Percentiles rank a stretch among this genome's conserved stretches.
phyloP scores from a whole-genome alignment of 345 rosid genomes.

The Populus pruinosa region DNA sequence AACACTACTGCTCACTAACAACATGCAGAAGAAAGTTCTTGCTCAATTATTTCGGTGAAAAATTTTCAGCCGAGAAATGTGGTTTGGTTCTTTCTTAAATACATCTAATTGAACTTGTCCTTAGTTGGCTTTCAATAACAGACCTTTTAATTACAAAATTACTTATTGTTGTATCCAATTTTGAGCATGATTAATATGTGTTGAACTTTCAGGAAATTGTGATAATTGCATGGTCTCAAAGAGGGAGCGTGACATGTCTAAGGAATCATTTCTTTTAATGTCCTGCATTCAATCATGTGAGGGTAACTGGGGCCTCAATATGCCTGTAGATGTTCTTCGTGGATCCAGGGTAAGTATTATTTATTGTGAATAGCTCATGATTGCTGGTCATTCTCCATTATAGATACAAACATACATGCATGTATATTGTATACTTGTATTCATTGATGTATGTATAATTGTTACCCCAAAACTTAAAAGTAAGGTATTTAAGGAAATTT shows the following conservation, averaged over 20 bases:
- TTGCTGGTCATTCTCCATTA: background rate
- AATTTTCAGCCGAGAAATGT: constrained; percentile 33
- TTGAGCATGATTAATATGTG: constrained; percentile 1
- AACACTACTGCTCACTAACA: constrained; percentile 32
- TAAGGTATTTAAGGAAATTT: too few relatives aligned
- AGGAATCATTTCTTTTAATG: constrained; percentile 43
- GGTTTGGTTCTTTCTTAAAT: constrained; percentile 24
- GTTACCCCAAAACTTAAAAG: too few relatives aligned
- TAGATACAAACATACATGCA: too few relatives aligned
- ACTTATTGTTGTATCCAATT: background rate
- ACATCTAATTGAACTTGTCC: background rate
- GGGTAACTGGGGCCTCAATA: constrained; percentile 47
- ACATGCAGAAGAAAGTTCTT: constrained; percentile 51
- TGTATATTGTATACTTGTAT: too few relatives aligned
- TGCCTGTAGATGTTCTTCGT: constrained; percentile 48
- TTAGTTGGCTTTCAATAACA: background rate
- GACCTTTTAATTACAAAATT: background rate
- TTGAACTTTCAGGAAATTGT: constrained; percentile 41
- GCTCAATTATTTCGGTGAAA: constrained; percentile 46
- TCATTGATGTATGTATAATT: too few relatives aligned
- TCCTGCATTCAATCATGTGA: constrained; percentile 35
- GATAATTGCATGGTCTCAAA: constrained; percentile 39
- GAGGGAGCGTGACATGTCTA: constrained; percentile 40
- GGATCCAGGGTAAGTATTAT: constrained; percentile 45
- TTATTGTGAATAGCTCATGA: background rate